phyloP scores from a whole-genome alignment of 2,329 filamentous ascomycete species.

The Diaporthe eres region DNA sequence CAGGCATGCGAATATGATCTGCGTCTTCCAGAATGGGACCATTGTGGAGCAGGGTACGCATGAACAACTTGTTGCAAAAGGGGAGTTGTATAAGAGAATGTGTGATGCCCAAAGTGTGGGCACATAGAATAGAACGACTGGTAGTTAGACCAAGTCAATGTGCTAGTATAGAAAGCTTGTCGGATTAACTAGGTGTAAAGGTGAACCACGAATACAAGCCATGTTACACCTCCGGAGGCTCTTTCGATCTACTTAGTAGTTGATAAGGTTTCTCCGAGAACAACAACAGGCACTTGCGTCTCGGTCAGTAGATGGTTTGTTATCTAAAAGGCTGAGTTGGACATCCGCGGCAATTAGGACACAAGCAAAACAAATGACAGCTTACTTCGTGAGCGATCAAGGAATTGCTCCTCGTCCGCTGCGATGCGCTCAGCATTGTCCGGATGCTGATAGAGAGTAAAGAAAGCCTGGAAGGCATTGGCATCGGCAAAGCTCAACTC shows the following conservation, averaged over 20 bases:
- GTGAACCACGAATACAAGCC: no score
- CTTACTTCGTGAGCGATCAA: slow-evolving; percentile 36
- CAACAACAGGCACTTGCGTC: background rate
- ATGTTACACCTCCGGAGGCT: no score
- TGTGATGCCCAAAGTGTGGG: background rate
- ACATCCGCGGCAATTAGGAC: no score
- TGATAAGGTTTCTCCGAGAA: slow-evolving; percentile 18
- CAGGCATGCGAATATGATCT: background rate
- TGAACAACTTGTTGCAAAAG: background rate
- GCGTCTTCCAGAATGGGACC: background rate
- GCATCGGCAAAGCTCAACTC: slow-evolving; percentile 44
- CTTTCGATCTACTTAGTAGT: no score
- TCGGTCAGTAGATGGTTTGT: background rate
- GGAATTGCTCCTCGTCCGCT: slow-evolving; percentile 37
- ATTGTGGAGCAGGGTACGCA: background rate
- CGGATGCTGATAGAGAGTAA: slow-evolving; percentile 41
- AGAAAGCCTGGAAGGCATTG: slow-evolving; percentile 45
- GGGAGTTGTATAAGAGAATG: background rate
- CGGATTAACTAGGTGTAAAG: no score
- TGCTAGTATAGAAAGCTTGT: background rate
- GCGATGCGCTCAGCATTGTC: slow-evolving; percentile 44
- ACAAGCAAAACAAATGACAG: slow-evolving; percentile 9
- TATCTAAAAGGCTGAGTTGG: background rate
- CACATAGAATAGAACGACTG: background rate
- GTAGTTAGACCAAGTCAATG: background rate